A percentile compares a stretch with the other conserved stretches of the same genome.
These are phyloP conservation scores for Aspergillus heteromorphus DNA, from an alignment of 495 filamentous ascomycete genomes.

Conservation along the genomic window DNA sequence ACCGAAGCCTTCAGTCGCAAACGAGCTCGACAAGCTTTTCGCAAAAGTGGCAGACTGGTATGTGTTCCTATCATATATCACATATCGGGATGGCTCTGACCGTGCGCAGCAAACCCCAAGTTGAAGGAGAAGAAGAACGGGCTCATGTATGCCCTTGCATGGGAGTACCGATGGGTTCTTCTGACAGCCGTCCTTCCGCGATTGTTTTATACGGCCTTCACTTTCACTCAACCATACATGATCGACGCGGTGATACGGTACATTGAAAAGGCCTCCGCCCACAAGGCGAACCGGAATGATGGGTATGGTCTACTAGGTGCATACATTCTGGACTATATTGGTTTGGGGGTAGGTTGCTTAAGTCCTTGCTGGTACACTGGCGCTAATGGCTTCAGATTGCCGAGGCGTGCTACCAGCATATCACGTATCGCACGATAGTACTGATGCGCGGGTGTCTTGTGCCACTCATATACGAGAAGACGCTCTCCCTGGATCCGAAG, in stretches of 20 bases:
- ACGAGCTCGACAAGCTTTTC: not conserved
- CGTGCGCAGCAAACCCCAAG: not conserved
- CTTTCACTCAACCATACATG: not conserved
- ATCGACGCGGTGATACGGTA: not conserved
- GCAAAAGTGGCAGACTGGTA: not conserved
- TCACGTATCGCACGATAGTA: not conserved
- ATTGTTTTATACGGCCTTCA: not conserved
- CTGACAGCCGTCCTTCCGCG: not conserved
- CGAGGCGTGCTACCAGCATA: not conserved
- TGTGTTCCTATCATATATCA: not conserved
- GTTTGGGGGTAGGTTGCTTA: not conserved
- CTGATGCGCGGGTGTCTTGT: not conserved
- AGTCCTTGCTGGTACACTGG: not conserved
- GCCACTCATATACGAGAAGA: not conserved
- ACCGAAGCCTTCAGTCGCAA: not conserved
- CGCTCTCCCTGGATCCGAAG: not conserved
- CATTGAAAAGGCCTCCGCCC: not conserved
- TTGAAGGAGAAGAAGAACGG: not conserved
- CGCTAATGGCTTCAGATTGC: not conserved
- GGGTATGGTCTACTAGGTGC: not conserved
- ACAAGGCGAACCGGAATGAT: not conserved
- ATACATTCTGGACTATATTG: not conserved
- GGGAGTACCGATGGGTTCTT: not conserved
- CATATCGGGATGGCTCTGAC: not conserved
- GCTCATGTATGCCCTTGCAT: not conserved